These are phyloP conservation scores for Saccharomyces pastorianus DNA, from an alignment of 1,139 yeast species.

Conservation along the genomic window DNA sequence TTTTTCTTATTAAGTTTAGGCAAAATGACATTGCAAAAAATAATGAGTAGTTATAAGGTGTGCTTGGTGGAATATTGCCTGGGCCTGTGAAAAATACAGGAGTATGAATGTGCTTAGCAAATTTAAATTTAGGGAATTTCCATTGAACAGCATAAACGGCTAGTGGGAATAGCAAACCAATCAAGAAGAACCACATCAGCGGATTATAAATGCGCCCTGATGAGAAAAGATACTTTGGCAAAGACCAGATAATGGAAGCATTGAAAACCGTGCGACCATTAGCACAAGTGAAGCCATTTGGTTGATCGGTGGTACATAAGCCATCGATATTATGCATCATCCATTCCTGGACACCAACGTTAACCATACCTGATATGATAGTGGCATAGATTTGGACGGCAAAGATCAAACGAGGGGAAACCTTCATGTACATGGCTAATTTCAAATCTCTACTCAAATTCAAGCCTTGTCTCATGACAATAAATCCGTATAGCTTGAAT, in stretches of 20 bases:
- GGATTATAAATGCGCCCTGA: constrained; percentile 38
- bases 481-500: constrained; percentile 37
- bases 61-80: constrained; percentile 37
- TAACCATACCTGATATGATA: constrained; percentile 35
- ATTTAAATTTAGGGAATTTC: constrained; percentile 34
- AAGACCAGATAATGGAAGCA: constrained; percentile 47
- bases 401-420: constrained; percentile 41
- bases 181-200: constrained; percentile 34
- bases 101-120: constrained; percentile 29
- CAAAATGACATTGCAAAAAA: constrained; percentile 41
- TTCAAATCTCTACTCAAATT: constrained; percentile 48
- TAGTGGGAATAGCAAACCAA: constrained; percentile 33
- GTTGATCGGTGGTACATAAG: constrained; percentile 38
- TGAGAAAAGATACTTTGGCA: constrained; percentile 38
- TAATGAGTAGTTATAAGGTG: constrained; percentile 45
- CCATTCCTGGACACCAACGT: constrained; percentile 35
- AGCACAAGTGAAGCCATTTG: constrained; percentile 36
- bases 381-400: constrained; percentile 41
- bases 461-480: constrained; percentile 49
- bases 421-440: constrained; percentile 48
- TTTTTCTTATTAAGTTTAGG: constrained; percentile 23
- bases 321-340: constrained; percentile 32
- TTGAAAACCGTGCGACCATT: constrained; percentile 36
- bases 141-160: constrained; percentile 28
- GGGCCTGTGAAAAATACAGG: constrained; percentile 38